Percentiles rank a stretch among this genome's conserved stretches.
Evolutionary conservation across 1,284 basidiomycete genomes (phyloP).

Genomic region (Rhodotorula sp.): DNA sequence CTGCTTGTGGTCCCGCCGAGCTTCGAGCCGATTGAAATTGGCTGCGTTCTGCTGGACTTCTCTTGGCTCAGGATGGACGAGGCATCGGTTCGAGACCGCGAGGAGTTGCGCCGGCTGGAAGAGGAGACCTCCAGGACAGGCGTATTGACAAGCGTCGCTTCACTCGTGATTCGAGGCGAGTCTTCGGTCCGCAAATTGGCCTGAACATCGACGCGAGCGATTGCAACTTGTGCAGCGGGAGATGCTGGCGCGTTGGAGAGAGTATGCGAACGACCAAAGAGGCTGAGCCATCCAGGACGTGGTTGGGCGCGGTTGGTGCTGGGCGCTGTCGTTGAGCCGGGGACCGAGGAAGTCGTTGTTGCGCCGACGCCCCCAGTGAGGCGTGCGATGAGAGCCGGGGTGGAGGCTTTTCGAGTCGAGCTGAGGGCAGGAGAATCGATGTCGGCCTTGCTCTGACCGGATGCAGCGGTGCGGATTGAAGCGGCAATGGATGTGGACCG

Average conservation of each 20-base stretch:
- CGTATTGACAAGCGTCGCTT: background rate
- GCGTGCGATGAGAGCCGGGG: slow-evolving; percentile 37
- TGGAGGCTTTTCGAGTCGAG: slow-evolving; percentile 21
- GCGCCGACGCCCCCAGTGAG: slow-evolving; percentile 12
- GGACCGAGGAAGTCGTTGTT: background rate
- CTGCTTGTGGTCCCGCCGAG: background rate
- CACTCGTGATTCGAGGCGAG: background rate
- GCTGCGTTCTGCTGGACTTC: slow-evolving; percentile 10
- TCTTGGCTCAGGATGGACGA: background rate
- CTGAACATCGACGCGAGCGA: slow-evolving; percentile 33
- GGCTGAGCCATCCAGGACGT: slow-evolving; percentile 30
- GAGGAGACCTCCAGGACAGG: slow-evolving; percentile 6
- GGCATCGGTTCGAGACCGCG: background rate
- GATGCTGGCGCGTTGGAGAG: background rate
- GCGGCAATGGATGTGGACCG: slow-evolving; percentile 9
- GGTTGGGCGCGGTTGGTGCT: background rate
- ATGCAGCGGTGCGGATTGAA: slow-evolving; percentile 14
- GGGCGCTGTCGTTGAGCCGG: background rate
- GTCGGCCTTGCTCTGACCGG: background rate
- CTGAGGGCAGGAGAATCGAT: background rate
- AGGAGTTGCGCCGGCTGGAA: slow-evolving; percentile 1
- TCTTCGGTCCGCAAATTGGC: slow-evolving; percentile 23
- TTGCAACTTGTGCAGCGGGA: slow-evolving; percentile 24
- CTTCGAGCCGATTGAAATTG: slow-evolving; percentile 33
- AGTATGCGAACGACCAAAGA: slow-evolving; percentile 17